phyloP scores from a whole-genome alignment of 2,329 filamentous ascomycete genomes.

The Microdochium paspali region DNA sequence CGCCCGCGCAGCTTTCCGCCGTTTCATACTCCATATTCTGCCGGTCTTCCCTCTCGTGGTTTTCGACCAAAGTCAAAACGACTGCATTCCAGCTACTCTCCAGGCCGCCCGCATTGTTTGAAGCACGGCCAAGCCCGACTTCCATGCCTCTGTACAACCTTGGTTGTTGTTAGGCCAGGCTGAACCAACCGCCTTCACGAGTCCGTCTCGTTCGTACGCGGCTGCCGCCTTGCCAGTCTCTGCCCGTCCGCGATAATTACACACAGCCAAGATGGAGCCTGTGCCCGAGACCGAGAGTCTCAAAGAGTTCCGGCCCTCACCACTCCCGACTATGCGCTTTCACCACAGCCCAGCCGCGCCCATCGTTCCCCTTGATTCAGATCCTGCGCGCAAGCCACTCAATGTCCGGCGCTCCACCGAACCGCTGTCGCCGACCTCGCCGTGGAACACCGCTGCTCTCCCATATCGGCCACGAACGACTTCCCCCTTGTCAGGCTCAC shows the following conservation, averaged over 20 bases:
- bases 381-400: slow-evolving; percentile 39
- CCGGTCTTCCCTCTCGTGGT: neutral
- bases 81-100: neutral
- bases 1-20: neutral
- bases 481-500: slow-evolving; percentile 48
- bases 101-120: neutral
- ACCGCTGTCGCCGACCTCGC: slow-evolving; percentile 42
- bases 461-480: slow-evolving; percentile 54
- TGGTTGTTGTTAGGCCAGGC: too few relatives aligned
- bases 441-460: slow-evolving; percentile 35
- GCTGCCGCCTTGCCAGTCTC: neutral
- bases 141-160: neutral
- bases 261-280: slow-evolving; percentile 46
- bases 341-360: slow-evolving; percentile 34
- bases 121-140: neutral
- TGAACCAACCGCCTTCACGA: too few relatives aligned
- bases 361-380: slow-evolving; percentile 25
- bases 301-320: slow-evolving; percentile 54
- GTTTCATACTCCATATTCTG: neutral
- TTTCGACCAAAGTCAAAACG: neutral
- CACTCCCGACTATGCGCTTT: slow-evolving; percentile 36
- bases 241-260: too few relatives aligned
- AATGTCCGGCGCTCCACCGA: slow-evolving; percentile 50
- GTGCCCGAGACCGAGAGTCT: slow-evolving; percentile 60
- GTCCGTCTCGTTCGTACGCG: neutral